Evolutionary conservation across 805 yeast species (phyloP).

Genomic region (Candida maesae): DNA sequence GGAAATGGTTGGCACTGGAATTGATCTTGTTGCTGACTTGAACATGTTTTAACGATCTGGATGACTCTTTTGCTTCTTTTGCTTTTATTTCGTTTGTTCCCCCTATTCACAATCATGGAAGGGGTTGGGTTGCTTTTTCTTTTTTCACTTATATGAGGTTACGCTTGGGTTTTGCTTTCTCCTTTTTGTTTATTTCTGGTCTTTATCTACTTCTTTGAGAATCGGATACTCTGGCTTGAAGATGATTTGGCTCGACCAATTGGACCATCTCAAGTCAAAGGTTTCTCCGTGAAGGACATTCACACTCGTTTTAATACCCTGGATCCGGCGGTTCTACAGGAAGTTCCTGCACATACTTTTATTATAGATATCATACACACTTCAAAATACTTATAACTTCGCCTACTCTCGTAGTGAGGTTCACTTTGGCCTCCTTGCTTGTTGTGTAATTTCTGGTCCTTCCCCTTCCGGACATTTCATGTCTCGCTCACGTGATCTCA

Average conservation of each 20-base stretch:
- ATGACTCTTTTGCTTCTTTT: not conserved
- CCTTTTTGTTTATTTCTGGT: not conserved
- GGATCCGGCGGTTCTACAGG: slow-evolving; percentile 1
- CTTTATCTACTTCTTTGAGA: not conserved
- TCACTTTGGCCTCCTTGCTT: no score
- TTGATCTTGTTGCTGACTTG: slow-evolving; percentile 25
- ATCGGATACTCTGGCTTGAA: not conserved
- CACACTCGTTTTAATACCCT: not conserved
- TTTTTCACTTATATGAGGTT: not conserved
- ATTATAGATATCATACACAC: not conserved
- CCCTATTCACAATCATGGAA: no score
- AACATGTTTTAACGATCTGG: slow-evolving; percentile 10
- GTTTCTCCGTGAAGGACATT: not conserved
- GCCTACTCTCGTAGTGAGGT: no score
- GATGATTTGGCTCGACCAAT: no score
- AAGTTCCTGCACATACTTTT: not conserved
- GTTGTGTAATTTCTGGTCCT: no score
- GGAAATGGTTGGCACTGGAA: slow-evolving; percentile 31
- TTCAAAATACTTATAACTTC: no score
- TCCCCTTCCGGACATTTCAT: no score
- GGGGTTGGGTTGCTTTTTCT: not conserved
- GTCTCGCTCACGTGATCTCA: no score
- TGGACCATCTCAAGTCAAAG: not conserved
- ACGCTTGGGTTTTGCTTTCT: not conserved
- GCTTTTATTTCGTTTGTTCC: not conserved